Base-by-base conservation (phyloP, 805 yeast genomes). In the Yarrowia sp. region DNA sequence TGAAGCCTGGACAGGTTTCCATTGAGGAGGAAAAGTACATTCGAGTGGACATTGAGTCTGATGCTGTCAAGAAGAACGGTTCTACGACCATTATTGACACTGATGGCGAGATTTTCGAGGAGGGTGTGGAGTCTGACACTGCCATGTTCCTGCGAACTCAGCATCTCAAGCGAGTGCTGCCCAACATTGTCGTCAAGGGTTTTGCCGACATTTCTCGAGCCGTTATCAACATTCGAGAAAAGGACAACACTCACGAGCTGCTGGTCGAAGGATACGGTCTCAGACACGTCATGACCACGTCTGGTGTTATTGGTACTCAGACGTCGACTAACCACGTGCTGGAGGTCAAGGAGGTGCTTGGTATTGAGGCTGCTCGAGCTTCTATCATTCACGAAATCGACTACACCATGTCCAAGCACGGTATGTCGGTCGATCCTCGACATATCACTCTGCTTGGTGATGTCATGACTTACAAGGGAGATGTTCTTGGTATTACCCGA, bases 371-470 rank as follows among this genome's bases (percentile, higher is more conserved):
- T 1, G 99, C 99, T 1, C 84, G 99, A 75, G 79, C 91, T 0
- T 88, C 96, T 70, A 95, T 95, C 74, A 89, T 95, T 74, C 86
- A 86, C 68, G 99, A 95, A 79, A 95, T 95, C 76, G 96, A 90
- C 74, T 92, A 92, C 74, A 95, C 99, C 65, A 95, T 95, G 99
- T 87, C 96, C 74, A 91, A 92, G 77, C 99, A 95, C 81, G 99
- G 99, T 78, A 95, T 95, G 99, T 90, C 96, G 75, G 98, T 95
- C 58, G 99, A 95, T 81, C 99, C 98, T 67, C 96, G 99, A 81
- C 99, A 95, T 76, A 92, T 96, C 75, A 98, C 95, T 79, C 80
- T 95, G 53, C 80, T 95, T 68, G 99, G 99, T 69, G 99, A 95
- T 77, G 98, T 95, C 58, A 95, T 95, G 99, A 91, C 98, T 0